These are phyloP conservation scores for Gentiana dahurica DNA, from an alignment of 257 asterid species.

Conservation along the genomic window DNA sequence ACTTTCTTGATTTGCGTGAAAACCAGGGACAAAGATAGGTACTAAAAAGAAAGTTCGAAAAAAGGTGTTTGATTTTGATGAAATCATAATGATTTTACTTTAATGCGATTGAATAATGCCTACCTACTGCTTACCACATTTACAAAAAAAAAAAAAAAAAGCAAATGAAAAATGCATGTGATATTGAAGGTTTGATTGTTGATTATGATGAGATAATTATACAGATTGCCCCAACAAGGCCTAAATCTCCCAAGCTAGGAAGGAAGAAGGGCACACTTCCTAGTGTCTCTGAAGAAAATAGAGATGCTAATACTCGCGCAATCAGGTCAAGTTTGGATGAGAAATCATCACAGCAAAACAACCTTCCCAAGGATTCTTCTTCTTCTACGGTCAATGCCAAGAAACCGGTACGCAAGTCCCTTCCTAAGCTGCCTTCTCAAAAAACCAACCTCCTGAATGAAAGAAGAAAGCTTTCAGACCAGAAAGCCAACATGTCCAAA, in stretches of 20 bases:
- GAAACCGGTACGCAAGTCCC: constrained; percentile 72
- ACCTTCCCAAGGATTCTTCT: constrained; percentile 28
- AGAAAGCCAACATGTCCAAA: constrained; percentile 27
- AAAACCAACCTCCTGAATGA: constrained; percentile 35
- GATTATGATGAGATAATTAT: neutral
- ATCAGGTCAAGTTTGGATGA: constrained; percentile 21
- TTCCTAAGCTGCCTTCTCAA: constrained; percentile 80
- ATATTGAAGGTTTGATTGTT: neutral
- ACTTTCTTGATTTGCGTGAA: too few species aligned
- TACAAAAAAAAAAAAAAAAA: too few species aligned
- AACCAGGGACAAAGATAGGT: too few species aligned
- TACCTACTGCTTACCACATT: too few species aligned
- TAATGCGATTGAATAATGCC: neutral
- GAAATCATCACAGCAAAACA: constrained; percentile 12
- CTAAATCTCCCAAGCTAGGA: constrained; percentile 27
- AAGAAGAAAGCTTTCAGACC: constrained; percentile 26
- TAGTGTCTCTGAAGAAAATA: constrained; percentile 15
- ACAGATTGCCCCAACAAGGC: constrained; percentile 23
- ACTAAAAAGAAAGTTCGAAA: too few species aligned
- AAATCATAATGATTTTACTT: too few species aligned
- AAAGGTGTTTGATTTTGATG: too few species aligned
- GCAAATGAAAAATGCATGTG: neutral
- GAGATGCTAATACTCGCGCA: constrained; percentile 11
- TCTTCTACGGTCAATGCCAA: constrained; percentile 25
- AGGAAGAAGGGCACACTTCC: constrained; percentile 15